Evolutionary conservation across 345 rosid genomes (phyloP).

Genomic region (Eucalyptus tenuipes): DNA sequence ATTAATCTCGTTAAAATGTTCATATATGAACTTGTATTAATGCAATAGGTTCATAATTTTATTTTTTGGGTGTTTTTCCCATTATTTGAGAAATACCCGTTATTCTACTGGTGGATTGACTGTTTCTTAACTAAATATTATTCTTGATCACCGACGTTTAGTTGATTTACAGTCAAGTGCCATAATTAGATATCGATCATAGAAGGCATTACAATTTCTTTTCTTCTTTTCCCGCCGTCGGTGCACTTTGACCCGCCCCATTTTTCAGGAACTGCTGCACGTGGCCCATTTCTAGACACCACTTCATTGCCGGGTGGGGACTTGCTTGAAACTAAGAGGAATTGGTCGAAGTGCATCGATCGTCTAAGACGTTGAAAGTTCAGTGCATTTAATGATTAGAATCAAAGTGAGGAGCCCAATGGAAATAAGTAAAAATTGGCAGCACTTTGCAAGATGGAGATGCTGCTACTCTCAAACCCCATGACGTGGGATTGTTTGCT

Average conservation of each 20-base stretch:
- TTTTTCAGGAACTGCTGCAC: neutral
- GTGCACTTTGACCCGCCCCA: neutral
- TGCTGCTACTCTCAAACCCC: neutral
- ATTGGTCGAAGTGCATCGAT: neutral
- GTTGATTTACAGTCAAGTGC: neutral
- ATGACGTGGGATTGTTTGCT: neutral
- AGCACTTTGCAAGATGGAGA: neutral
- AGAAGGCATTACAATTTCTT: neutral
- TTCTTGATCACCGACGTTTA: neutral
- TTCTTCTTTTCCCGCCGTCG: neutral
- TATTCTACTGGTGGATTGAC: neutral
- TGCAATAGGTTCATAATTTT: too few relatives aligned
- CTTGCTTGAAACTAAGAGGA: neutral
- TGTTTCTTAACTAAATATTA: neutral
- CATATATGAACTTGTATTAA: too few relatives aligned
- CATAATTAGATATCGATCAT: neutral
- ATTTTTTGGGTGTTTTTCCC: rapidly evolving
- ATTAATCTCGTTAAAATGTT: too few relatives aligned
- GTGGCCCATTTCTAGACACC: neutral
- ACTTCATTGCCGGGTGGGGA: neutral
- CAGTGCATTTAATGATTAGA: neutral
- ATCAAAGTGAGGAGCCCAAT: neutral
- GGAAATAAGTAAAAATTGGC: neutral
- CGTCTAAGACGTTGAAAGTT: neutral
- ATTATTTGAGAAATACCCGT: neutral